Evolutionary conservation across 148 eudicot species (phyloP).

Genomic region (Fagopyrum homotropicum): DNA sequence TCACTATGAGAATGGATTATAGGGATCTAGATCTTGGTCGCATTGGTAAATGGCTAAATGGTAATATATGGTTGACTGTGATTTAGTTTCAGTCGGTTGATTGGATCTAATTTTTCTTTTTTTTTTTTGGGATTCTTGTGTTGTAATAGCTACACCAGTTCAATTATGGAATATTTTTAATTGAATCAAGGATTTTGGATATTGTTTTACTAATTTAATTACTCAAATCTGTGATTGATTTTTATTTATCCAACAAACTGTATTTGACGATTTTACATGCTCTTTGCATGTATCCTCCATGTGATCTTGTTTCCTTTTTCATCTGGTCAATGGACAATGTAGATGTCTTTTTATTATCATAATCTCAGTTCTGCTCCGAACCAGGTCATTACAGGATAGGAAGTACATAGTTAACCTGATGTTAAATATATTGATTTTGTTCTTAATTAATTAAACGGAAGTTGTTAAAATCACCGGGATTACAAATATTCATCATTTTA

Average conservation of each 20-base stretch:
- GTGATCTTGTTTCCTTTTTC: constrained; percentile 10
- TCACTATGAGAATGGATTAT: neutral
- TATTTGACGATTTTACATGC: neutral
- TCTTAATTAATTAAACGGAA: neutral
- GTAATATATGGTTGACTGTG: neutral
- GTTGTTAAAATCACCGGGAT: neutral
- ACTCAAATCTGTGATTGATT: neutral
- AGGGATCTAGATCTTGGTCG: constrained; percentile 12
- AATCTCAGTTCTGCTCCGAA: neutral
- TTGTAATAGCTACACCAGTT: neutral
- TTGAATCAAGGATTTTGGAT: neutral
- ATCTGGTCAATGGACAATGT: constrained; percentile 1
- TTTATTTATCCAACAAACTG: neutral
- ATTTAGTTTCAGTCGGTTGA: neutral
- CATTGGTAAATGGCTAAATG: neutral
- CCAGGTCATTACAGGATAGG: neutral
- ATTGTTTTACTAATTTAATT: neutral
- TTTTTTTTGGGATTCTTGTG: neutral
- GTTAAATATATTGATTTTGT: neutral
- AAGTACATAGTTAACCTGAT: neutral
- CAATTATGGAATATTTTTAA: neutral
- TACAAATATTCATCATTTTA: neutral
- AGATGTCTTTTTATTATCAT: neutral
- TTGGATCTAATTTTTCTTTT: neutral
- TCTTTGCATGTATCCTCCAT: neutral